These are phyloP conservation scores for Suillus hirtellus DNA, from an alignment of 768 basidiomycete species.

Conservation along the genomic window DNA sequence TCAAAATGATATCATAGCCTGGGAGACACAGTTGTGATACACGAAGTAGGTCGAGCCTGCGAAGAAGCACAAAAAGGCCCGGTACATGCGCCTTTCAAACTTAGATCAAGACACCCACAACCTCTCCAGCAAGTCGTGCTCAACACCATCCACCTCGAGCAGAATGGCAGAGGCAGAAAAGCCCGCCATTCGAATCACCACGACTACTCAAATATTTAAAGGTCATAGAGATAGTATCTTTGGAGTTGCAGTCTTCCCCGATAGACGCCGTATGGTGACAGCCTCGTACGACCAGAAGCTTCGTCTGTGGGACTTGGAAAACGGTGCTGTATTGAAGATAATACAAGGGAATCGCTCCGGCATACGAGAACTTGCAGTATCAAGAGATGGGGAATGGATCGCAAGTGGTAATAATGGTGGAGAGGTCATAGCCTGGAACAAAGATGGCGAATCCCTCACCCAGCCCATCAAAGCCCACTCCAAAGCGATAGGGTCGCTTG, in stretches of 20 bases:
- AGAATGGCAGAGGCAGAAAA: neutral
- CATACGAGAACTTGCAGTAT: neutral
- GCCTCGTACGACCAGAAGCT: neutral
- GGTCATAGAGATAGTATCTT: neutral
- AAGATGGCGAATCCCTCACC: neutral
- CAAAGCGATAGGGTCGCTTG: neutral
- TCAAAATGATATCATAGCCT: too few species aligned
- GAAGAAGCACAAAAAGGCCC: neutral
- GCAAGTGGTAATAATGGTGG: neutral
- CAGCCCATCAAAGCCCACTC: neutral
- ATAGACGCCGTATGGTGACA: neutral
- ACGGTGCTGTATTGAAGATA: neutral
- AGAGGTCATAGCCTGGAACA: neutral
- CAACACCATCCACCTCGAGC: neutral
- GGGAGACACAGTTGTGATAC: too few species aligned
- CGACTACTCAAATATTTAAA: neutral
- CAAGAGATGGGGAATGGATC: neutral
- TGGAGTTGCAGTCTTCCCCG: neutral
- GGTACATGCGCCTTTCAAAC: neutral
- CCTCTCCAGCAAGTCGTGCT: neutral
- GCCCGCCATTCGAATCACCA: neutral
- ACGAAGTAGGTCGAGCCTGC: too few species aligned
- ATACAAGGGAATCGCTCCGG: neutral
- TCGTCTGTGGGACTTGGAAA: neutral
- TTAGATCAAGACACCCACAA: neutral